Evolutionary conservation across 208 protist species (phyloP), one percentile per base, ranked within the genome.

Genomic region (Trypanosoma boissoni): DNA sequence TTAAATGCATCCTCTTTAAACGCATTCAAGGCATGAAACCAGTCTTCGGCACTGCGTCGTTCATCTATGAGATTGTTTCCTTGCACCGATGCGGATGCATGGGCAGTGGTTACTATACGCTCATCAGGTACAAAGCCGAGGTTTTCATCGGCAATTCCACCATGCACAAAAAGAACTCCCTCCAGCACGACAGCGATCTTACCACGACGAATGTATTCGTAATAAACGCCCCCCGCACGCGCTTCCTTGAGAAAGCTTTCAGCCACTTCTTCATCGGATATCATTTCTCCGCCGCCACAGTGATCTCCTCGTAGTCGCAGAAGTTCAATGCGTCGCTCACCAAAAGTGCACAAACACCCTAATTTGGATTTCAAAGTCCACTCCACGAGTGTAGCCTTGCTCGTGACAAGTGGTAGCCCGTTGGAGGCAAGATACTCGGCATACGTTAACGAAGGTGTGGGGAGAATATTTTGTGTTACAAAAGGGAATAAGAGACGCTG

Each of bases 121-220:
- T 64, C 60, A 29, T 67, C 57, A 2, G 88, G 88, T 28, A 93
- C 70, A 50, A 91, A 78, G 29, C 84, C 83, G 24, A 87, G 58
- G 56, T 91, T 91, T 24, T 69, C 21, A 48, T 74, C 72, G 23
- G 68, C 80, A 24, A 96, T 68, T 24, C 69, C 74, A 41, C 86
- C 91, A 63, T 96, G 91, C 32, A 91, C 76, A 46, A 96, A 96
- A n/a, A 96, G 74, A 26, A 81, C 54, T 24, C 77, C 74, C 43
- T 80, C 77, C 8, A 95, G 27, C 43, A 74, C 56, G n/a, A 64
- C 56, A 37, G 60, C 74, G 37, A 96, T 63, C 23, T 64, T 71
- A 3, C 77, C 84, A 3, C 51, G 53, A 9, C 67, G 70, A 16
- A 96, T 43, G 61, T 91, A 94, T 27, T 87, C 84, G 58, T 86